phyloP scores from a whole-genome alignment of 106 monocot genomes.

The Platanthera zijinensis region DNA sequence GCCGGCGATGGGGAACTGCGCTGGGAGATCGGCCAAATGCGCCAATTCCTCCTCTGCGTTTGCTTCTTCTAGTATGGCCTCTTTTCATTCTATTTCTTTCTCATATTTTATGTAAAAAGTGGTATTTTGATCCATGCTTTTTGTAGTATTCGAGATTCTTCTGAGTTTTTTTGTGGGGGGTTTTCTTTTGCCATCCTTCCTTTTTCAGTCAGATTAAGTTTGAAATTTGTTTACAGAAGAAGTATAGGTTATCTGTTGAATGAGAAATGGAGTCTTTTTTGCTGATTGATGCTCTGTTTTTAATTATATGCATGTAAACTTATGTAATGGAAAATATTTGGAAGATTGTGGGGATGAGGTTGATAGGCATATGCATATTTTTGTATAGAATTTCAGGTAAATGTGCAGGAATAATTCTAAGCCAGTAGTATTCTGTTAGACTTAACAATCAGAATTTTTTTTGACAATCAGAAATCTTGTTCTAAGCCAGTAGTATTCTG shows the following conservation, averaged over 20 bases:
- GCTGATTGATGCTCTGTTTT: not conserved
- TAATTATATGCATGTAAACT: not conserved
- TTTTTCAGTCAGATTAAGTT: not conserved
- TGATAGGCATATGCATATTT: not conserved
- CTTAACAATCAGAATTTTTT: not conserved
- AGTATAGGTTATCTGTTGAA: not conserved
- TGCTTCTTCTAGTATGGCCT: conserved; percentile 10
- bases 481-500: too few species aligned
- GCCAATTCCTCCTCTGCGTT: conserved; percentile 17
- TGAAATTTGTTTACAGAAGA: not conserved
- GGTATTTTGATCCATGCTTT: conserved; percentile 4
- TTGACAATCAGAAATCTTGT: not conserved
- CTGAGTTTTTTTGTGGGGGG: not conserved
- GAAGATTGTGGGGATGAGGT: not conserved
- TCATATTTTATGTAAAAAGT: not conserved
- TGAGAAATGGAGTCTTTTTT: not conserved
- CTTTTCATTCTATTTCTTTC: not conserved
- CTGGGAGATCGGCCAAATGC: conserved; percentile 17
- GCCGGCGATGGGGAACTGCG: conserved; percentile 17
- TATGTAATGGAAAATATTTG: not conserved
- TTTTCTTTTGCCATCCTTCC: not conserved
- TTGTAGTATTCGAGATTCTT: not conserved
- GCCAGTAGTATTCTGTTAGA: not conserved
- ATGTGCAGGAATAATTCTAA: not conserved
- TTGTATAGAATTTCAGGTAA: not conserved